These are phyloP conservation scores for Berkeleyomyces rouxiae DNA, from an alignment of 2,329 filamentous ascomycete genomes.

Conservation along the genomic window DNA sequence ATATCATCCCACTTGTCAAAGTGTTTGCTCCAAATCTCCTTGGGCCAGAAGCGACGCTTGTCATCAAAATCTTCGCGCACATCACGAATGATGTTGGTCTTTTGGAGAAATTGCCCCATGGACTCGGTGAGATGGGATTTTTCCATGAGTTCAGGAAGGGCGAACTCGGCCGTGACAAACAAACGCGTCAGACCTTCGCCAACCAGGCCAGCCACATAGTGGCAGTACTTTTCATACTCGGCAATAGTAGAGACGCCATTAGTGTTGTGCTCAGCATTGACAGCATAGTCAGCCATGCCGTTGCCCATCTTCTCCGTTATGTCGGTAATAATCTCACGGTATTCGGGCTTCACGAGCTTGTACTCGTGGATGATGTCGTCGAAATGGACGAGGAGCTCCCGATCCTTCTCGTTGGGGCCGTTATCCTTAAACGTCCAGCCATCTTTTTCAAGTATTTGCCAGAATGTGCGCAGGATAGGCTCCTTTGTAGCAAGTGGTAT, in stretches of 20 bases:
- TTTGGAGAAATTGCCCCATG: constrained; percentile 95
- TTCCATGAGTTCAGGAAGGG: constrained; percentile 68
- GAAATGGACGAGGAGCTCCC: constrained; percentile 82
- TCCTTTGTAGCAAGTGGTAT: constrained; percentile 69
- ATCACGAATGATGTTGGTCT: constrained; percentile 97
- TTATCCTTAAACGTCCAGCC: constrained; percentile 85
- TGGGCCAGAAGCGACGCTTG: constrained; percentile 81
- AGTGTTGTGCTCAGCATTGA: constrained; percentile 64
- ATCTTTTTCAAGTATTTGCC: constrained; percentile 60
- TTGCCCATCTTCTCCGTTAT: constrained; percentile 93
- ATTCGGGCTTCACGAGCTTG: constrained; percentile 70
- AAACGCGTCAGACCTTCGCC: constrained; percentile 82
- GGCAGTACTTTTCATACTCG: constrained; percentile 94
- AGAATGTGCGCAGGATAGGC: constrained; percentile 68
- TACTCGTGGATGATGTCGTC: constrained; percentile 74
- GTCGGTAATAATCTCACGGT: constrained; percentile 76
- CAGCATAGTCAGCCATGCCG: constrained; percentile 91
- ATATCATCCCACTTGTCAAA: constrained; percentile 80
- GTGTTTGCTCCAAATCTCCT: constrained; percentile 93
- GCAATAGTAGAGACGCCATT: constrained; percentile 67
- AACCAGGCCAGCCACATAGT: constrained; percentile 96
- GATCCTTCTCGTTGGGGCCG: constrained; percentile 83
- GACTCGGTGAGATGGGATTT: constrained; percentile 72
- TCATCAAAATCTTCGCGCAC: constrained; percentile 80
- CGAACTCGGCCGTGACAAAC: constrained; percentile 74